Conservation (phyloP, 2,329 filamentous ascomycete genomes). For the Cytospora piceicola region DNA sequence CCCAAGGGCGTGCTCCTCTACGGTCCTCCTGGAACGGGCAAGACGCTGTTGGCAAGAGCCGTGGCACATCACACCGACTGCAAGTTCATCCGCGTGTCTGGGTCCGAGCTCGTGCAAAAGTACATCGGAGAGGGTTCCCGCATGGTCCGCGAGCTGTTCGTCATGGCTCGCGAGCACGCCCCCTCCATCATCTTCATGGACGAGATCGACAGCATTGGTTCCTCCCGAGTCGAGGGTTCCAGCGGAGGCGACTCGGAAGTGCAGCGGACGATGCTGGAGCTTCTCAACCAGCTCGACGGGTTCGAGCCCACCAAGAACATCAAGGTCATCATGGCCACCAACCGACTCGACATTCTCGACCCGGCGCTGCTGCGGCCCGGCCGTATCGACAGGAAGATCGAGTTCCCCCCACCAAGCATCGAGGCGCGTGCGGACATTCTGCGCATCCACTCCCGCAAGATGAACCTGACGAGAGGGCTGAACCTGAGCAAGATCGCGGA, state of each 20-base stretch:
- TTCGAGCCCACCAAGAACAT: constrained; percentile 99
- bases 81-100: constrained; percentile 97
- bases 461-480: constrained; percentile 97
- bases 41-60: constrained; percentile 91
- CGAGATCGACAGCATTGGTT: constrained; percentile 98
- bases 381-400: constrained; percentile 97
- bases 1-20: constrained; percentile 97
- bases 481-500: constrained; percentile 98
- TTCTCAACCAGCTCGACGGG: constrained; percentile 96
- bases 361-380: constrained; percentile 93
- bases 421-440: constrained; percentile 97
- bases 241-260: constrained; percentile 97
- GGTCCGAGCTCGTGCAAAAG: constrained; percentile 96
- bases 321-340: constrained; percentile 99
- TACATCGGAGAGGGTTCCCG: constrained; percentile 98
- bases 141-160: constrained; percentile 98
- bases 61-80: constrained; percentile 98
- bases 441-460: constrained; percentile 94
- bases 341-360: constrained; percentile 95
- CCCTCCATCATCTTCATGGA: constrained; percentile 99
- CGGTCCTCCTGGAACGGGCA: constrained; percentile 94
- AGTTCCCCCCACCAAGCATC: constrained; percentile 95
- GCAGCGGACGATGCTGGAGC: constrained; percentile 96
- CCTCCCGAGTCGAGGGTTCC: constrained; percentile 92
- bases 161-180: constrained; percentile 98